These are phyloP conservation scores for Mortierella sp. DNA, from an alignment of 371 early-diverging fungal genomes.

Conservation along the genomic window DNA sequence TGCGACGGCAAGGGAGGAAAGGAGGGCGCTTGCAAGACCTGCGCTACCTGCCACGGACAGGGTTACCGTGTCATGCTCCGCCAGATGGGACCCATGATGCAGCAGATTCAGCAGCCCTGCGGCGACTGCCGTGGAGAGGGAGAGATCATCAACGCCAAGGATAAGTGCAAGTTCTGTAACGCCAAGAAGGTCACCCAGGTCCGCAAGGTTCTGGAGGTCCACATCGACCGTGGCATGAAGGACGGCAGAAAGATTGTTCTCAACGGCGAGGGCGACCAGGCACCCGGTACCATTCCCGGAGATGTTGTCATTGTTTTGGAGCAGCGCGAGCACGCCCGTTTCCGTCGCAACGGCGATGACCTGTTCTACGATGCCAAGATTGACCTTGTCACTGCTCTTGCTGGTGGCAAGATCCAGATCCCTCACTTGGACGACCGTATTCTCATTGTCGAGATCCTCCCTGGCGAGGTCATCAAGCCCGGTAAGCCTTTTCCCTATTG, in stretches of 20 bases:
- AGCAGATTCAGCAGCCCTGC: slow-evolving; percentile 97
- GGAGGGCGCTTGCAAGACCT: slow-evolving; percentile 77
- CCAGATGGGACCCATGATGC: slow-evolving; percentile 98
- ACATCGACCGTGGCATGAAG: slow-evolving; percentile 96
- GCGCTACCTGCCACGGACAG: slow-evolving; percentile 85
- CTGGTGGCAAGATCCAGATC: slow-evolving; percentile 92
- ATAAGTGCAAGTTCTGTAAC: slow-evolving; percentile 90
- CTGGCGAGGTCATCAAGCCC: slow-evolving; percentile 94
- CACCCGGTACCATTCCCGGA: slow-evolving; percentile 79
- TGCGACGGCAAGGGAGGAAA: slow-evolving; percentile 90
- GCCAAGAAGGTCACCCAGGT: slow-evolving; percentile 85
- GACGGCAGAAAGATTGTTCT: slow-evolving; percentile 96
- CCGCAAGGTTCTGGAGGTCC: slow-evolving; percentile 91
- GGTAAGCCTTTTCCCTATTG: slow-evolving; percentile 47
- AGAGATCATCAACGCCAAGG: slow-evolving; percentile 88
- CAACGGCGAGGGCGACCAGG: slow-evolving; percentile 93
- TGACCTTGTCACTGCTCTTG: slow-evolving; percentile 93
- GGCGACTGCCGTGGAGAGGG: slow-evolving; percentile 91
- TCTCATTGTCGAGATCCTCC: slow-evolving; percentile 89
- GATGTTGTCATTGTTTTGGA: slow-evolving; percentile 94
- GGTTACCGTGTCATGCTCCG: slow-evolving; percentile 90
- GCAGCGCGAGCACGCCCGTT: slow-evolving; percentile 91
- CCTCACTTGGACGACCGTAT: slow-evolving; percentile 93
- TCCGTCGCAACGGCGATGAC: slow-evolving; percentile 92
- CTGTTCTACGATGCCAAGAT: slow-evolving; percentile 87